phyloP scores from a whole-genome alignment of 2,329 filamentous ascomycete genomes.

The Cytospora mali region DNA sequence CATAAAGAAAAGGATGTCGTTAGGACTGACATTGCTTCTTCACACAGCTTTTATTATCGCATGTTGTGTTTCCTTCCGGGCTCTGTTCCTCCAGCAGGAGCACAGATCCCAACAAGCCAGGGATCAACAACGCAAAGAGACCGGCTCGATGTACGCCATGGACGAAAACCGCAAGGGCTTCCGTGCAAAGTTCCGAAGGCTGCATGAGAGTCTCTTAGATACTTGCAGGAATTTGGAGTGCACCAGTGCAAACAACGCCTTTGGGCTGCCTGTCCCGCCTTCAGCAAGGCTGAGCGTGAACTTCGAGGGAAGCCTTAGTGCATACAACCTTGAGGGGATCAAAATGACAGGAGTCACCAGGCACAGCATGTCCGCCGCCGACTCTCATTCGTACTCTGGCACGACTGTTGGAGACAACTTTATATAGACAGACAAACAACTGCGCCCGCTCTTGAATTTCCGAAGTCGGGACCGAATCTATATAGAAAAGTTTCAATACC shows the following conservation, averaged over 20 bases:
- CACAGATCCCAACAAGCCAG: neutral
- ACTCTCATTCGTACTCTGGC: neutral
- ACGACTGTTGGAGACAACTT: neutral
- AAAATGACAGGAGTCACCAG: neutral
- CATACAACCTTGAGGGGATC: neutral
- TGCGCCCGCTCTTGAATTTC: neutral
- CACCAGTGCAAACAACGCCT: neutral
- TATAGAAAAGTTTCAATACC: neutral
- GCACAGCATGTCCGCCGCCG: neutral
- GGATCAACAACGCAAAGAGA: neutral
- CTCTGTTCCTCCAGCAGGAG: slow-evolving; percentile 29
- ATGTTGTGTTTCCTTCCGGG: slow-evolving; percentile 32
- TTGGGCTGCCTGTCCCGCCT: neutral
- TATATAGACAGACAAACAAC: neutral
- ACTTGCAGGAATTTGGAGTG: neutral
- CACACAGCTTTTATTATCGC: slow-evolving; percentile 29
- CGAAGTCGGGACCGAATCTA: neutral
- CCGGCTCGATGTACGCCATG: neutral
- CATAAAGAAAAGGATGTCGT: neutral
- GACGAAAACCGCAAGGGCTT: neutral
- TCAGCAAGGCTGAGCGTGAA: neutral
- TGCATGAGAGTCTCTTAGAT: neutral
- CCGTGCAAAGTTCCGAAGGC: neutral
- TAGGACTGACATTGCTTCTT: neutral
- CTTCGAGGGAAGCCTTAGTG: neutral